Evolutionary conservation across 73 alveolate genomes (phyloP).

Genomic region (Stentor coeruleus): DNA sequence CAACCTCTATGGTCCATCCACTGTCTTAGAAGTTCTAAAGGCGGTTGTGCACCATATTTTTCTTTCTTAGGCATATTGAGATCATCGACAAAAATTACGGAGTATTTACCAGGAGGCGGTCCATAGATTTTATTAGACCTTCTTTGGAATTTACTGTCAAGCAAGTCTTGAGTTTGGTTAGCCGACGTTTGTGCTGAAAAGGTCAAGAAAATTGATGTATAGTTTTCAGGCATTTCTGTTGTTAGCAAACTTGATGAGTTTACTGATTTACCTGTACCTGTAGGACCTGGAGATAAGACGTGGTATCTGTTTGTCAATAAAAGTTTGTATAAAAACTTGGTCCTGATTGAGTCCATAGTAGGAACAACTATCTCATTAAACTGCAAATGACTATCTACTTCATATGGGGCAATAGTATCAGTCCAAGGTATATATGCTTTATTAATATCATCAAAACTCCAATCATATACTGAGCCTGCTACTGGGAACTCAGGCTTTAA

Average conservation of each 20-base stretch:
- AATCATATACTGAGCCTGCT: slow-evolving; percentile 76
- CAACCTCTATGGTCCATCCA: slow-evolving; percentile 99
- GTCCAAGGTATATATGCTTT: slow-evolving; percentile 86
- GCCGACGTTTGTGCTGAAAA: slow-evolving; percentile 98
- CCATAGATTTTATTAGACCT: slow-evolving; percentile 97
- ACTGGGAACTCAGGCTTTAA: slow-evolving; percentile 58
- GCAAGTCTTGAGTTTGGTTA: slow-evolving; percentile 92
- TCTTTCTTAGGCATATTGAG: slow-evolving; percentile 99
- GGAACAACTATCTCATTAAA: slow-evolving; percentile 99
- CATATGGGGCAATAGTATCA: slow-evolving; percentile 74
- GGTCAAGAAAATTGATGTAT: slow-evolving; percentile 81
- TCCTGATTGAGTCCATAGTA: slow-evolving; percentile 98
- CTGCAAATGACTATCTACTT: slow-evolving; percentile 77
- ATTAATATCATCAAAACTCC: slow-evolving; percentile 63
- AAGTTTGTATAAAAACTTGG: slow-evolving; percentile 81
- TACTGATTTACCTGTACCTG: slow-evolving; percentile 99
- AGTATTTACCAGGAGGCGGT: slow-evolving; percentile 98
- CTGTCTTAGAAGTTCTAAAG: slow-evolving; percentile 98
- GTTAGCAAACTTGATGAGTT: slow-evolving; percentile 92
- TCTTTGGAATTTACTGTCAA: slow-evolving; percentile 94
- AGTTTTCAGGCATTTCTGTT: slow-evolving; percentile 95
- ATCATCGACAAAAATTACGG: slow-evolving; percentile 99
- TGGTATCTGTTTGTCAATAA: slow-evolving; percentile 90
- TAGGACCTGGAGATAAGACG: slow-evolving; percentile 98
- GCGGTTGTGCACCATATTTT: slow-evolving; percentile 99